A percentile compares a stretch with the other conserved stretches of the same genome.
Conservation (phyloP, 2,329 filamentous ascomycete genomes). For the Colletotrichum coccodes region DNA sequence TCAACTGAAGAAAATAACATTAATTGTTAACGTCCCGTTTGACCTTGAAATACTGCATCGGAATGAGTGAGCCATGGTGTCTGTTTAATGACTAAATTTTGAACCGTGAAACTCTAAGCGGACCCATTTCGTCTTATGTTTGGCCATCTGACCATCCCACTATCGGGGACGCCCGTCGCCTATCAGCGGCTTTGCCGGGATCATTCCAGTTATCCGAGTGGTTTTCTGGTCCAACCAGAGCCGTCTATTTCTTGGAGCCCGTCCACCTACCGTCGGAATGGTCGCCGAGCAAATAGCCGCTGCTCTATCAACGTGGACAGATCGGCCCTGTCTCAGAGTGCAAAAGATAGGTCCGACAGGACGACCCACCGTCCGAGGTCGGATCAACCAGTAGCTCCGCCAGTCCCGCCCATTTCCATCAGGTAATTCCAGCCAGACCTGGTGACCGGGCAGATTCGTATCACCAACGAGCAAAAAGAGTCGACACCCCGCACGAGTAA, state of each 20-base stretch:
- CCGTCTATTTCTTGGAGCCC: conserved; percentile 3
- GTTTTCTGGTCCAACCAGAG: conserved; percentile 26
- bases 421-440: conserved; percentile 20
- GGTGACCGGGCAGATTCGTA: conserved; percentile 22
- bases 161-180: conserved; percentile 21
- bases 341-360: conserved; percentile 3
- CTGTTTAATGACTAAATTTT: conserved; percentile 2
- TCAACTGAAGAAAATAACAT: background rate
- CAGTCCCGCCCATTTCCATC: conserved; percentile 23
- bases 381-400: conserved; percentile 33
- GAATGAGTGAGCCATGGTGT: background rate
- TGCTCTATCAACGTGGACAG: conserved; percentile 15
- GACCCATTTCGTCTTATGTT: conserved; percentile 16
- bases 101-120: conserved; percentile 6
- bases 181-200: conserved; percentile 33
- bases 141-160: conserved; percentile 20
- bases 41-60: background rate
- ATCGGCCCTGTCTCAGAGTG: conserved; percentile 17
- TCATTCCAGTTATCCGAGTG: conserved; percentile 1
- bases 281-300: conserved; percentile 10
- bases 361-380: conserved; percentile 31
- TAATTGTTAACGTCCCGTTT: background rate
- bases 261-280: conserved; percentile 14
- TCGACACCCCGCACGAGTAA: conserved; percentile 28
- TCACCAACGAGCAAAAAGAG: conserved; percentile 15